Base-by-base conservation (phyloP, 345 rosid species). In the Eucalyptus polyanthemos region DNA sequence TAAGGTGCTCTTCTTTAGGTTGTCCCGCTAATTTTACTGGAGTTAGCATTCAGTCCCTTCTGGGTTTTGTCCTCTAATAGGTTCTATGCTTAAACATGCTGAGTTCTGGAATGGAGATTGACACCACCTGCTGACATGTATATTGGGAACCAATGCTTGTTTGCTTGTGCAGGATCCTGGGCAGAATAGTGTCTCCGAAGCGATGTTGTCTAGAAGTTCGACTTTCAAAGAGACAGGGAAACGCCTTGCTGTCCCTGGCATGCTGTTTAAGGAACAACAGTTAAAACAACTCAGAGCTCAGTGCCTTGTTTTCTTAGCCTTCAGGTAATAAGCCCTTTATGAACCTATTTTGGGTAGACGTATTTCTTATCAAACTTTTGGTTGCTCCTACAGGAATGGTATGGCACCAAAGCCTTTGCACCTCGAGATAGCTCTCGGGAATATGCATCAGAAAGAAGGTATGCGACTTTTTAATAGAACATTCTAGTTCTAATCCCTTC, bases 211-310 rank as follows among this genome's bases (percentile, higher is more conserved):
- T 83, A 95, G 96, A 91, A 89, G 94, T 87, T 88, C 93, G 24
- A 89, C 93, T 90, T 86, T 93, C 50, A 94, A 95, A 90, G 98
- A 95, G 91, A 90, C 94, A 45, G 99, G 98, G 89, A 95, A 94
- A 91, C 93, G 96, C 93, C 90, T 93, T 88, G 37, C 89, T 8
- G 87, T 88, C n/a, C 89, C 94, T 90, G 94, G 95, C 92, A 91
- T 93, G 92, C 97, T 95, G 89, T 97, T 97, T 90, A 97, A 95
- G 88, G 99, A 96, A 88, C 97, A 97, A 86, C 99, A 97, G 90
- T 90, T 97, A 91, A 97, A 95, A 93, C 99, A 97, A 91, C 99
- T 97, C 89, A 95, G 98, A 90, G 99, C 99, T 69, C 99, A 97
- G 90, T 97, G 99, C 93, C 98, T 97, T 69, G 98, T 97, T 47